Percentiles rank a stretch among this genome's conserved stretches.
Evolutionary conservation across 768 basidiomycete genomes (phyloP).

Genomic region (Russula virescens): DNA sequence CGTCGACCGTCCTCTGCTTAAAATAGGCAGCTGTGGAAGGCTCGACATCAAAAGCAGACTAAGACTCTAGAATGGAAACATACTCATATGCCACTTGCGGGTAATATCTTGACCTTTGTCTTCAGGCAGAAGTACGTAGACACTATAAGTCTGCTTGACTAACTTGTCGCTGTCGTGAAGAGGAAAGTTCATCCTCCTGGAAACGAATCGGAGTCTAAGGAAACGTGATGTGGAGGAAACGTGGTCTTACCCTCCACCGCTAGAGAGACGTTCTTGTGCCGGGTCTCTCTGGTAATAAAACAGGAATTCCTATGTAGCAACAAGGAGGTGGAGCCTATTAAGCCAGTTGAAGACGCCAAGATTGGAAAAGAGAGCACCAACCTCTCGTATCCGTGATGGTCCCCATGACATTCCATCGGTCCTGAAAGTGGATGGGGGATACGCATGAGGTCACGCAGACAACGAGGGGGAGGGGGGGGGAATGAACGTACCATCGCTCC

Average conservation of each 20-base stretch:
- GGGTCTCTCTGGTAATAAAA: slow-evolving; percentile 64
- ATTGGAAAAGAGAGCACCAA: slow-evolving; percentile 32
- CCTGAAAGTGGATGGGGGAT: not conserved
- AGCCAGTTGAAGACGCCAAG: not conserved
- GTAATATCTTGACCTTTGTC: slow-evolving; percentile 27
- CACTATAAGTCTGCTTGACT: slow-evolving; percentile 82
- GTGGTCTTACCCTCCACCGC: slow-evolving; percentile 20
- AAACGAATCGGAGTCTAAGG: slow-evolving; percentile 1
- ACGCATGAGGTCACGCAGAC: not conserved
- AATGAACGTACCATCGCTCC: slow-evolving; percentile 50
- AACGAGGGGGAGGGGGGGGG: not conserved
- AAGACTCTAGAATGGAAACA: slow-evolving; percentile 27
- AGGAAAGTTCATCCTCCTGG: slow-evolving; percentile 38
- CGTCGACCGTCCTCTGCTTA: slow-evolving; percentile 67
- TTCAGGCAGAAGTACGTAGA: slow-evolving; percentile 51
- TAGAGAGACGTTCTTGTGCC: slow-evolving; percentile 26
- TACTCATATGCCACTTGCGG: slow-evolving; percentile 82
- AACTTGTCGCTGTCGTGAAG: slow-evolving; percentile 37
- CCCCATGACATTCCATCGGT: slow-evolving; percentile 83
- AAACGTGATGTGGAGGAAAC: not conserved
- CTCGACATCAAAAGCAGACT: slow-evolving; percentile 18
- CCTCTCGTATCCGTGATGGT: slow-evolving; percentile 77
- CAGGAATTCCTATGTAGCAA: slow-evolving; percentile 59
- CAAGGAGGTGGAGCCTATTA: not conserved
- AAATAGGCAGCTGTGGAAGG: slow-evolving; percentile 65